Base-by-base conservation (phyloP, 2,329 filamentous ascomycete species). In the Pseudogymnoascus sp. region DNA sequence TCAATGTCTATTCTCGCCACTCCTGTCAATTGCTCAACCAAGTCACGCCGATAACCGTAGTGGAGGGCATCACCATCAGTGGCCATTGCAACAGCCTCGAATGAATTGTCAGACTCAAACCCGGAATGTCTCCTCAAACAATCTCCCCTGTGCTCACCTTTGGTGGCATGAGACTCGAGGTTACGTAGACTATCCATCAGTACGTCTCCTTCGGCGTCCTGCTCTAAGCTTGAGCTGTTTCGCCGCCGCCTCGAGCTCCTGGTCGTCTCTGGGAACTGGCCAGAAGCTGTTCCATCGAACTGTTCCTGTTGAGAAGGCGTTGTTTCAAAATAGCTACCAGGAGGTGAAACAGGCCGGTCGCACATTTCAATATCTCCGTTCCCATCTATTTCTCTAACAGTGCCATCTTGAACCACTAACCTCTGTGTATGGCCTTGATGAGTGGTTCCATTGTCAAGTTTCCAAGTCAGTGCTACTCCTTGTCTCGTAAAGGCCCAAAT, bases 401-500 rank as follows among this genome's bases (percentile, higher is more conserved):
- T 70, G 4, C 70, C 70, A 64, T 72, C 70, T 61, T 68, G 62
- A 22, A 67, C 59, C 14, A 71, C 66, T 18, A 60, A 64, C 12
- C 60, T 28, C n/a, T 58, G 61, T 4, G 30, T 32, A 20, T 32
- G 25, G n/a, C 32, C 28, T 18, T 32, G n/a, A 12, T 32, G 28
- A 32, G 28, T 16, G 9, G 28, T 20, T 32, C 16, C 47, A 32
- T 22, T 14, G 28, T 32, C 28, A 54, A 54, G 28, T 34, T 58
- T 54, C 73, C 79, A 81, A 6, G 76, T 73, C 5, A 70, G 74
- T 2, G 77, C 78, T 62, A 74, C 69, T 0, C 78, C 77, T 35
- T 74, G 67, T 1, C 72, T 70, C 14, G 73, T 71, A 65, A 84
- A 81, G 0, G 77, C 79, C 78, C 80, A 83, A n/a, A 84, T 71